Evolutionary conservation across 2,329 filamentous ascomycete genomes (phyloP), one percentile per base, ranked within the genome.

Genomic region (Apiospora arundinis): DNA sequence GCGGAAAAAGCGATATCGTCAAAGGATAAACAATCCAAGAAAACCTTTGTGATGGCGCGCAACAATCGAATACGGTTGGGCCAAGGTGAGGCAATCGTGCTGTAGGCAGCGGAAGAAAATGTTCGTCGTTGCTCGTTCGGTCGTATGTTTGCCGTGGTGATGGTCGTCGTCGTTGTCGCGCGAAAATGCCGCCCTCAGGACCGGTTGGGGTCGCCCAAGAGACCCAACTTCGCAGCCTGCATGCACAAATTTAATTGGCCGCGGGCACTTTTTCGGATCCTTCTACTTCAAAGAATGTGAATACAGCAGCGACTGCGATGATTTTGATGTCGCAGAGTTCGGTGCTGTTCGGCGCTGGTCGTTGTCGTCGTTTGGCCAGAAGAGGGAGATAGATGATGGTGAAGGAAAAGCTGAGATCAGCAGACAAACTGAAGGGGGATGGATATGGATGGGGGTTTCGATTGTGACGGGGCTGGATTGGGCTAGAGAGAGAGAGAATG

Each of bases 241-340:
- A 49, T 69, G 67, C 67, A 69, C 67, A 69, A 69, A 69, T 49
- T 56, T 49, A 69, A 69, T 69, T 69, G 67, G 67, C 67, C 67
- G 67, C 67, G 37, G 46, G 45, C 67, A 52, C 23, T 32, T 25
- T 69, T 40, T 49, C 28, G 46, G 67, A 25, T 40, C 18, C 18
- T 56, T 69, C 28, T 37, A 46, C 32, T 28, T 69, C 18, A 49
- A 49, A 42, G 25, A 56, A 40, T 56, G 67, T 52, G 45, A 40
- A 44, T 25, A 40, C 67, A 52, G 67, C 67, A 69, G 46, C 67
- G 46, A 52, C 45, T 40, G 46, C 67, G 46, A 56, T 68, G 44
- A 45, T 68, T 45, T 48, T 48, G 44, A 68, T 68, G 66, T 48
- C 66, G 66, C 66, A 48, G 48, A 52, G 45, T 48, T 69, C 46